phyloP scores from a whole-genome alignment of 2,329 filamentous ascomycete species.

The Salinomyces thailandicus region DNA sequence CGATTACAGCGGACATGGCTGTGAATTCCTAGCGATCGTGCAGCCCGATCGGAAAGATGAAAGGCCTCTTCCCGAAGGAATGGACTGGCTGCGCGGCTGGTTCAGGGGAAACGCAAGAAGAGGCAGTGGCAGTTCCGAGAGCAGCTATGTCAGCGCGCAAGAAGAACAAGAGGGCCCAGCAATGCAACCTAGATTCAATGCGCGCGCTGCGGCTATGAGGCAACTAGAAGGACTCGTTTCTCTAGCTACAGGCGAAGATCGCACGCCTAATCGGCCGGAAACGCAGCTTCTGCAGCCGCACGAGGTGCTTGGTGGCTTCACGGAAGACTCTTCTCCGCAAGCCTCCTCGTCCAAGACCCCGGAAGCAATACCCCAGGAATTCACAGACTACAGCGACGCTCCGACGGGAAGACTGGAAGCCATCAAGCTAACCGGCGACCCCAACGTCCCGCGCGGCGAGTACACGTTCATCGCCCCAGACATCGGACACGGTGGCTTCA shows the following conservation, averaged over 20 bases:
- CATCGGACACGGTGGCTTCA: conserved; percentile 55
- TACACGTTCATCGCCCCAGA: conserved; percentile 72
- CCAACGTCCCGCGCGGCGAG: conserved; percentile 79
- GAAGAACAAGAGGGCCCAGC: too few species aligned
- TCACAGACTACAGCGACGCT: conserved; percentile 5
- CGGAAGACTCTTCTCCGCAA: background rate
- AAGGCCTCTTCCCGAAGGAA: conserved; percentile 29
- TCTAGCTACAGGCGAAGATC: too few species aligned
- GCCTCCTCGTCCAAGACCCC: background rate
- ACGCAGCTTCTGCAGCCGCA: background rate
- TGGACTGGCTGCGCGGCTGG: conserved; percentile 23
- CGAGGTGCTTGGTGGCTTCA: conserved; percentile 2
- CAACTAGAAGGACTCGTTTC: too few species aligned
- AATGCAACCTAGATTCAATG: too few species aligned
- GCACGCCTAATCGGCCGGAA: too few species aligned
- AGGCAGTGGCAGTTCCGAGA: conserved; percentile 12
- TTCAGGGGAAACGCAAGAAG: conserved; percentile 16
- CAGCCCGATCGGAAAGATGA: conserved; percentile 51
- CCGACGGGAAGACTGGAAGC: conserved; percentile 64
- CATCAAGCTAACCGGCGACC: conserved; percentile 85
- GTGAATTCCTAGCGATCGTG: conserved; percentile 74
- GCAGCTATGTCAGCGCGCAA: conserved; percentile 16
- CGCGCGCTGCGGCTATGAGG: too few species aligned
- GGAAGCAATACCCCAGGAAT: background rate
- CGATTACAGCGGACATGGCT: conserved; percentile 79